Evolutionary conservation across 495 filamentous ascomycete genomes (phyloP).

Genomic region (Extremus antarcticus): DNA sequence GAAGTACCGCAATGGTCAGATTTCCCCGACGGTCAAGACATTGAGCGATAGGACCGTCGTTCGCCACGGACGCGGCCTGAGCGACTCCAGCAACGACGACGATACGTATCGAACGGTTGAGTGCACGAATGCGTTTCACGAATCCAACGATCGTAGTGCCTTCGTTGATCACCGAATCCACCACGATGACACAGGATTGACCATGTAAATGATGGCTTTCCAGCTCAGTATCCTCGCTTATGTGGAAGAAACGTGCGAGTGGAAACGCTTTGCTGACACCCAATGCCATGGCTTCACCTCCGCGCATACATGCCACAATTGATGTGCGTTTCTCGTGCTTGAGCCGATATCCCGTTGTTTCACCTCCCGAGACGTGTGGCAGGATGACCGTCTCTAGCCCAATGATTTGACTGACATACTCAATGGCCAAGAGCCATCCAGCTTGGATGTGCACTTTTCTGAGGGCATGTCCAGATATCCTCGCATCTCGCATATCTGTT

Average conservation of each 20-base stretch:
- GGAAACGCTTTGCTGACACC: slow-evolving; percentile 49
- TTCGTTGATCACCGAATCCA: slow-evolving; percentile 53
- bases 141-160: slow-evolving; percentile 43
- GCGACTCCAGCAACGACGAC: slow-evolving; percentile 47
- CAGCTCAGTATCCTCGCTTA: slow-evolving; percentile 37
- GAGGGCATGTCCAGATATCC: slow-evolving; percentile 35
- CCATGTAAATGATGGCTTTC: slow-evolving; percentile 33
- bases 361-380: slow-evolving; percentile 42
- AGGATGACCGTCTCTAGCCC: slow-evolving; percentile 43
- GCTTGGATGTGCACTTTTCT: slow-evolving; percentile 41
- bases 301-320: slow-evolving; percentile 57
- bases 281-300: slow-evolving; percentile 52
- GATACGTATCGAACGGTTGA: slow-evolving; percentile 38
- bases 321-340: slow-evolving; percentile 38
- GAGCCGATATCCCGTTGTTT: slow-evolving; percentile 41
- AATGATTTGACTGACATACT: slow-evolving; percentile 38
- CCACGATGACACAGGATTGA: slow-evolving; percentile 38
- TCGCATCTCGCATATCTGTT: slow-evolving; percentile 46
- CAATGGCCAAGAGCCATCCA: slow-evolving; percentile 44
- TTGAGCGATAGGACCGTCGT: slow-evolving; percentile 20
- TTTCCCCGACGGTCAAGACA: slow-evolving; percentile 21
- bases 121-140: slow-evolving; percentile 37
- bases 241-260: slow-evolving; percentile 47
- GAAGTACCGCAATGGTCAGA: slow-evolving; percentile 41
- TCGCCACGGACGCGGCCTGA: slow-evolving; percentile 34